Percentiles rank a stretch among this genome's conserved stretches.
phyloP scores from a whole-genome alignment of 306 rosid genomes.

The Quercus bicolor region DNA sequence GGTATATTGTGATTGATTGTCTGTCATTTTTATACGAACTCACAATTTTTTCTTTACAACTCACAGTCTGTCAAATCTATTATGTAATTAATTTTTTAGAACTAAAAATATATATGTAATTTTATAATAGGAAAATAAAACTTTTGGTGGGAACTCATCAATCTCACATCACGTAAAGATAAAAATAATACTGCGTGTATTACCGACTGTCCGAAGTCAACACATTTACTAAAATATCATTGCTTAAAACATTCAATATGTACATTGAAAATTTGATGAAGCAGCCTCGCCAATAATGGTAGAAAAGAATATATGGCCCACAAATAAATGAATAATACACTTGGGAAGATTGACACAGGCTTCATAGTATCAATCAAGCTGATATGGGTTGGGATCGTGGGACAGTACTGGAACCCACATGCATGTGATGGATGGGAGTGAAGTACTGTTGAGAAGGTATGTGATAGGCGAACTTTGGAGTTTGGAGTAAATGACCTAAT shows the following conservation, averaged over 20 bases:
- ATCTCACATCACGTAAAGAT: rapidly evolving
- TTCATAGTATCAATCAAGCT: neutral
- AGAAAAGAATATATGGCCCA: neutral
- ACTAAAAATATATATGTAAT: no score
- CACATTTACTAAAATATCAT: no score
- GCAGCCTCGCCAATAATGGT: neutral
- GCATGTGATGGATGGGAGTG: conserved; percentile 22
- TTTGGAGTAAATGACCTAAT: conserved; percentile 7
- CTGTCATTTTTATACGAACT: no score
- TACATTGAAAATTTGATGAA: neutral
- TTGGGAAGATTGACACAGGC: neutral
- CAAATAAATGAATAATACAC: conserved; percentile 1
- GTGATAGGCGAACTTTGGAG: conserved; percentile 24
- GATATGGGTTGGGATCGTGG: conserved; percentile 20
- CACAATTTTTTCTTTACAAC: no score
- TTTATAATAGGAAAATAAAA: no score
- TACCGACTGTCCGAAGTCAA: no score
- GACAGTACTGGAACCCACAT: conserved; percentile 21
- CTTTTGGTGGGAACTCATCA: rapidly evolving
- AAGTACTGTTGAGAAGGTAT: neutral
- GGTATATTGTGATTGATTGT: no score
- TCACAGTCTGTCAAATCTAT: no score
- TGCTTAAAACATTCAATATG: no score
- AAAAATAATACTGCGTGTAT: no score
- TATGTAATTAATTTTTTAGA: no score